Conservation (phyloP, 805 yeast genomes). For the Jamesozyma gamospora region DNA sequence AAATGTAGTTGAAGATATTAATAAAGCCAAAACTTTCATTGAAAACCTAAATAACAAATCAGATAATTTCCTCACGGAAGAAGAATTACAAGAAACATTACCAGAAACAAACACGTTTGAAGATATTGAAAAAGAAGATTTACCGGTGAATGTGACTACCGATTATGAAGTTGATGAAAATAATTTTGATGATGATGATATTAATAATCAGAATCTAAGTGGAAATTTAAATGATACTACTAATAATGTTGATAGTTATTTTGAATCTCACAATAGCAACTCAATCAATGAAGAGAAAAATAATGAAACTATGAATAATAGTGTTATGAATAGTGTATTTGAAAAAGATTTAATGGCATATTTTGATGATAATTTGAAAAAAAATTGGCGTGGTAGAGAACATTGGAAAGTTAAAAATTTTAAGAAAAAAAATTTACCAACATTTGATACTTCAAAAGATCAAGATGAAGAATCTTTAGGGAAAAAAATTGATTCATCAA, state of each 20-base stretch:
- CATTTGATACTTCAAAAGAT: not conserved
- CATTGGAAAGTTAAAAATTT: conserved; percentile 77
- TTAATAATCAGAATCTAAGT: conserved; percentile 6
- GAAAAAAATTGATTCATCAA: not conserved
- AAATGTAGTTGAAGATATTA: conserved; percentile 45
- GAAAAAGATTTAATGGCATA: conserved; percentile 67
- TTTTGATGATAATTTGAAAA: conserved; percentile 60
- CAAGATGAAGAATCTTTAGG: not conserved
- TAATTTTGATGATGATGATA: conserved; percentile 7
- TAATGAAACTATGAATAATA: conserved; percentile 9
- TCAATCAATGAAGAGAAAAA: conserved; percentile 11
- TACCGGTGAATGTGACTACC: not conserved
- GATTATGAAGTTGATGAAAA: conserved; percentile 6
- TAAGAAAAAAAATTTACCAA: conserved; percentile 28
- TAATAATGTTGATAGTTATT: not conserved
- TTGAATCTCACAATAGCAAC: conserved; percentile 7
- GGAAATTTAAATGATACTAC: conserved; percentile 10
- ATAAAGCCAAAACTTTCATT: conserved; percentile 40
- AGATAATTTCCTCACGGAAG: conserved; percentile 23
- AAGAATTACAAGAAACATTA: conserved; percentile 22
- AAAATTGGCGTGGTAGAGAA: conserved; percentile 84
- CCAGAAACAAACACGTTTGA: conserved; percentile 22
- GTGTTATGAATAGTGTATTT: conserved; percentile 23
- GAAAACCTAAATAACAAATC: conserved; percentile 32
- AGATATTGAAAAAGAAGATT: conserved; percentile 8